A percentile compares a stretch with the other conserved stretches of the same genome.
phyloP scores from a whole-genome alignment of 176 grass and related monocot species.

The Zoysia pacifica region DNA sequence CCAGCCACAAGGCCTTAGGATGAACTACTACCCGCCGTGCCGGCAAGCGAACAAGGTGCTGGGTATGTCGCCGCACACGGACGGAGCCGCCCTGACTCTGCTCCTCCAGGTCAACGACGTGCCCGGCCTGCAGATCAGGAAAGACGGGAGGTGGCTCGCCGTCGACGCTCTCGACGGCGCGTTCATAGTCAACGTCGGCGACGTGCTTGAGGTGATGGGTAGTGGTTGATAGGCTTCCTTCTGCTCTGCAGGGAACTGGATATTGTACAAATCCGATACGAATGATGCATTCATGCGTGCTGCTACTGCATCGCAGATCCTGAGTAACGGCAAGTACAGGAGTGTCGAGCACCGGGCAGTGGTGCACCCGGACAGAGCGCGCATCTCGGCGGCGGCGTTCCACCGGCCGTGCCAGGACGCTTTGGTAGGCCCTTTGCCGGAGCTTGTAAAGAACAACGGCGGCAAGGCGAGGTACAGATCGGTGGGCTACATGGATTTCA shows the following conservation, averaged over 20 bases:
- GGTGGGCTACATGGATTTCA: neutral
- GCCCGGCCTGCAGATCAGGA: constrained; percentile 60
- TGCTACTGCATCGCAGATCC: constrained; percentile 27
- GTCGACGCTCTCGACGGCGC: constrained; percentile 42
- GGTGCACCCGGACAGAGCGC: constrained; percentile 45
- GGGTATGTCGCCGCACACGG: constrained; percentile 61
- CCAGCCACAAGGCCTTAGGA: constrained; percentile 46
- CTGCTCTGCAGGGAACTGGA: neutral
- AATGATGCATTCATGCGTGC: neutral
- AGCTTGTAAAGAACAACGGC: constrained; percentile 8
- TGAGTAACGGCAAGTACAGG: constrained; percentile 48
- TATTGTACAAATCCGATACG: neutral
- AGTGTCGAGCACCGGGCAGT: constrained; percentile 53
- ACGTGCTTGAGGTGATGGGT: constrained; percentile 49
- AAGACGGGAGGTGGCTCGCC: constrained; percentile 47
- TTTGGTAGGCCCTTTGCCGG: constrained; percentile 31
- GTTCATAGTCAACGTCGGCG: constrained; percentile 52
- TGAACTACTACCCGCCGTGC: constrained; percentile 68
- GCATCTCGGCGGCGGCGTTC: constrained; percentile 52
- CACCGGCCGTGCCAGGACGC: constrained; percentile 39
- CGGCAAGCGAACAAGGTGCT: constrained; percentile 39
- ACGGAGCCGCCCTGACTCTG: constrained; percentile 43
- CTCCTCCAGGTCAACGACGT: constrained; percentile 49
- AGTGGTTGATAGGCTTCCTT: neutral
- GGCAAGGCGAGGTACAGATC: neutral